Base-by-base conservation (phyloP, 164 flowering plant species). In the Chimonanthus praecox region DNA sequence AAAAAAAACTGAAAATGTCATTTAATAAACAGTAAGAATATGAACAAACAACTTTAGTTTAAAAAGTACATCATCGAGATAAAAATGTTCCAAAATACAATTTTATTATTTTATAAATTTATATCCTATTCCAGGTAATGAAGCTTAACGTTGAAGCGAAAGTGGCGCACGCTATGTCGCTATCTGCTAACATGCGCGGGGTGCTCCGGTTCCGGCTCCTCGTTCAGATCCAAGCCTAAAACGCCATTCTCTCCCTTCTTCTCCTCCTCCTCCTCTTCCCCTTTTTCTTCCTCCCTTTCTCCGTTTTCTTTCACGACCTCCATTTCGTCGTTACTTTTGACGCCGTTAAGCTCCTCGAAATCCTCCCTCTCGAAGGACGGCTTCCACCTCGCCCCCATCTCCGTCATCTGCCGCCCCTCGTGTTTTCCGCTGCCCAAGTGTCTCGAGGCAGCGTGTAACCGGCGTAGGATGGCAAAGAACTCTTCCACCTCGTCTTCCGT, bases 401-500 rank as follows among this genome's bases (percentile, higher is more conserved):
- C 63, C 71, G 63, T 64, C 20, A 5, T 11, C 65, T 18, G 8
- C 60, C 20, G 16, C 21, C 46, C 3, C 58, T 74, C 33, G 58
- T 71, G 21, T 33, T 71, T 48, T 43, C 81, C 79, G 11, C 76
- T 69, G 73, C 78, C 63, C 50, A 80, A 76, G 45, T 82, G 78
- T 63, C 58, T 79, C 11, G 82, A 77, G 4, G 85, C 87, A 16
- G 76, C 83, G 43, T 72, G 83, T 43, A 82, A 71, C 33, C 85
- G 75, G 50, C 78, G 69, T 13, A 86, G 70, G 21, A 84, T 86
- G 15, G 85, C 81, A 63, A 79, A 84, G 82, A 86, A 86, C 71
- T 84, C 88, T 63, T 86, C 87, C 66, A 86, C 87, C 75, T 86
- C 85, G 46, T 77, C 84, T 47, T 83, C 86, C 58, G 73, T 73